Conservation (phyloP, 148 eudicot genomes). For the Beta vulgaris region DNA sequence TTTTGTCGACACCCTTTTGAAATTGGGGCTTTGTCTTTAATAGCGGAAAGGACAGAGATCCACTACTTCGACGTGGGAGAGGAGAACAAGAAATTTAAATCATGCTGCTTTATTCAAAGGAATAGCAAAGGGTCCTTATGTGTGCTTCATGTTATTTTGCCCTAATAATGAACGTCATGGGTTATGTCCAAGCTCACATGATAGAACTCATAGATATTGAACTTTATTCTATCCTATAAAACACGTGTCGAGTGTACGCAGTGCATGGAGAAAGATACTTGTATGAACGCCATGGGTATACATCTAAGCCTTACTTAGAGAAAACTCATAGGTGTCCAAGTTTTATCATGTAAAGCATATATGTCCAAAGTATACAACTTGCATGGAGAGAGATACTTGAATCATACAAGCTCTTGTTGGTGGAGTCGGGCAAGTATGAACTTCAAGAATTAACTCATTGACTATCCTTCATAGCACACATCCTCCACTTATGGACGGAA, state of each 20-base stretch:
- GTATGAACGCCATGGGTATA: background rate
- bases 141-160: background rate
- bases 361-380: no score
- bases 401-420: no score
- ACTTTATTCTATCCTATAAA: no score
- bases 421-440: no score
- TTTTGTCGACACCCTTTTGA: background rate
- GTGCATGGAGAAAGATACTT: no score
- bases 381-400: no score
- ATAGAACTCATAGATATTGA: no score
- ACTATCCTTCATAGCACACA: no score
- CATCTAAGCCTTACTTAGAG: background rate
- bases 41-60: background rate
- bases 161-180: background rate
- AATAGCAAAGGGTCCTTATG: background rate
- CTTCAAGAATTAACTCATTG: no score
- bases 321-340: background rate
- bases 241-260: no score
- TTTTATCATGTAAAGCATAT: background rate
- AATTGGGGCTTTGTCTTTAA: background rate
- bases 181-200: no score
- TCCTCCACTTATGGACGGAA: no score
- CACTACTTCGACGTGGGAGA: background rate
- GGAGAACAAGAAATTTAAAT: background rate
- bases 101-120: background rate